A percentile compares a stretch with the other conserved stretches of the same genome.
Conservation (phyloP, 768 basidiomycete genomes). For the Boletus vermiculosoides region DNA sequence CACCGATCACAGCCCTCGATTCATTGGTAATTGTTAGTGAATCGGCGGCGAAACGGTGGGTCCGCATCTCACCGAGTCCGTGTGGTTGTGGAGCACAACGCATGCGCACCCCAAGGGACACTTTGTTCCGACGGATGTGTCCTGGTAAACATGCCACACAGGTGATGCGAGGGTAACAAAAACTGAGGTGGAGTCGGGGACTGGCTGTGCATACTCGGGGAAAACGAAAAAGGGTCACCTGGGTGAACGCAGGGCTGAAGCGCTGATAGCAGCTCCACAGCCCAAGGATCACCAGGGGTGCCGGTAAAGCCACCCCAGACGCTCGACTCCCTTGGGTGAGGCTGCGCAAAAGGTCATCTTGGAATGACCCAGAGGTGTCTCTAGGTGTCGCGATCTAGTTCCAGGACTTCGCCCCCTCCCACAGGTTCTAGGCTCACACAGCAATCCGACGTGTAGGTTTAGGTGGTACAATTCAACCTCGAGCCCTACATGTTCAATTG, state of each 20-base stretch:
- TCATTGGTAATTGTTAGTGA: neutral
- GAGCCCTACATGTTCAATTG: neutral
- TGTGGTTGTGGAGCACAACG: neutral
- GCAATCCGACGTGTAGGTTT: constrained; percentile 13
- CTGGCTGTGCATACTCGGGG: neutral
- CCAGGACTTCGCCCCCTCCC: neutral
- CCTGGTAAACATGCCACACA: neutral
- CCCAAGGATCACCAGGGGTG: neutral
- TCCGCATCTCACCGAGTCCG: neutral
- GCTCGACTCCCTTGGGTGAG: neutral
- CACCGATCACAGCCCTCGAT: neutral
- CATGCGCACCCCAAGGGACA: neutral
- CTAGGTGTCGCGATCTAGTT: neutral
- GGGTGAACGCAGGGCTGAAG: neutral
- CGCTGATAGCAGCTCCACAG: neutral
- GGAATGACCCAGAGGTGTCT: neutral
- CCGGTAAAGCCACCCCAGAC: neutral
- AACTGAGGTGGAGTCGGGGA: neutral
- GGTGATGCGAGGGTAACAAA: neutral
- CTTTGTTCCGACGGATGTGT: neutral
- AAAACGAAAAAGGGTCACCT: neutral
- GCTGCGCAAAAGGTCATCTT: neutral
- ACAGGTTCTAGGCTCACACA: neutral
- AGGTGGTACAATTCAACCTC: neutral
- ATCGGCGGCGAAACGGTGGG: neutral